These are phyloP conservation scores for Ophiostoma angusticollis DNA, from an alignment of 2,329 filamentous ascomycete genomes.

Conservation along the genomic window DNA sequence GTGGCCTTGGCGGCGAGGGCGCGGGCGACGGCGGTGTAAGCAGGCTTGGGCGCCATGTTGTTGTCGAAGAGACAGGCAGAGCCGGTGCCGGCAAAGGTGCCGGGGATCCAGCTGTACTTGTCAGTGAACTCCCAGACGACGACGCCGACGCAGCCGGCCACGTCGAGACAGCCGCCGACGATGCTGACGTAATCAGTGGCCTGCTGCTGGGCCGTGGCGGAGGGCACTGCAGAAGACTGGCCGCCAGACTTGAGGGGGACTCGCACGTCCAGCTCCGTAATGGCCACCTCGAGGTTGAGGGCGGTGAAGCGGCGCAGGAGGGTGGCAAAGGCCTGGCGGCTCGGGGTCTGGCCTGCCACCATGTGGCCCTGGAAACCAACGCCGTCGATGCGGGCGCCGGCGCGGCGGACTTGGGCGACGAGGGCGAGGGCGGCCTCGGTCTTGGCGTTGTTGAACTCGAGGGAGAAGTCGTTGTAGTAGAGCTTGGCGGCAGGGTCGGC, in stretches of 20 bases:
- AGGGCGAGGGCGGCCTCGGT: conserved; percentile 21
- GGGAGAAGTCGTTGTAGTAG: conserved; percentile 43
- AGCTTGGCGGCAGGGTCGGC: conserved; percentile 31
- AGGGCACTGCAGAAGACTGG: conserved; percentile 30
- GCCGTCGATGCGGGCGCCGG: conserved; percentile 35
- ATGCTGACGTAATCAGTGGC: conserved; percentile 31
- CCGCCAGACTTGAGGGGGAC: too few species aligned
- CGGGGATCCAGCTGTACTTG: conserved; percentile 20
- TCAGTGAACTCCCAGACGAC: conserved; percentile 32
- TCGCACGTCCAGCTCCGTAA: conserved; percentile 41
- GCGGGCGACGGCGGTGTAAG: conserved; percentile 25
- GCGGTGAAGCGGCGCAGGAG: conserved; percentile 28
- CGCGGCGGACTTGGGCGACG: conserved; percentile 19
- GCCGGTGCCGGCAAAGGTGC: conserved; percentile 26
- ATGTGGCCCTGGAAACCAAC: conserved; percentile 41
- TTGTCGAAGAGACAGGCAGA: conserved; percentile 27
- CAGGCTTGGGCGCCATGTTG: conserved; percentile 26
- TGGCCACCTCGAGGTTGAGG: conserved; percentile 33
- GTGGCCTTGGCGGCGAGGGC: conserved; percentile 13
- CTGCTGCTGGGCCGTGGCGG: conserved; percentile 31
- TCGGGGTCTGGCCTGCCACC: conserved; percentile 30
- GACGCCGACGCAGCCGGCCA: conserved; percentile 28
- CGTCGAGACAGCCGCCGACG: conserved; percentile 26
- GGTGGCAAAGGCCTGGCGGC: conserved; percentile 22
- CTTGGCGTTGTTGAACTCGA: conserved; percentile 27